phyloP scores from a whole-genome alignment of 106 monocot genomes.

The Acorus calamus region DNA sequence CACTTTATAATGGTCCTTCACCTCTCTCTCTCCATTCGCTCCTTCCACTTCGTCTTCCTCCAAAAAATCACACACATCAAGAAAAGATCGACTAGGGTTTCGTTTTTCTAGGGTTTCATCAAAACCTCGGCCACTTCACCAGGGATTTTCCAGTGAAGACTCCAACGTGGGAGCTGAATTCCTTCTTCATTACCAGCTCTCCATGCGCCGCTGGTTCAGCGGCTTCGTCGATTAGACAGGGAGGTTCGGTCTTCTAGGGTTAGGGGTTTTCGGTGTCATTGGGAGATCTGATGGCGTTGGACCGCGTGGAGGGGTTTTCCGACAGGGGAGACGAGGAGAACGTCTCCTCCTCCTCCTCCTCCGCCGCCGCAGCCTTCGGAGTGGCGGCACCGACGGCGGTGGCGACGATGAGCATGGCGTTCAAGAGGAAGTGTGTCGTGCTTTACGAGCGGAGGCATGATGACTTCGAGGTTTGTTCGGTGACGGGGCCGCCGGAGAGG shows the following conservation, averaged over 20 bases:
- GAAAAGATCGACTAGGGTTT: too few species aligned
- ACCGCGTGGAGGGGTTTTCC: slow-evolving; percentile 25
- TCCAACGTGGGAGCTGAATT: slow-evolving; percentile 5
- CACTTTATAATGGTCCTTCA: too few species aligned
- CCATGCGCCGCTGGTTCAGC: slow-evolving; percentile 21
- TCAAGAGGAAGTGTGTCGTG: slow-evolving; percentile 62
- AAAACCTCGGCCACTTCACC: not conserved
- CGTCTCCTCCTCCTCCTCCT: slow-evolving; percentile 1
- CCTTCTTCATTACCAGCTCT: too few species aligned
- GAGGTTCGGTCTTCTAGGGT: too few species aligned
- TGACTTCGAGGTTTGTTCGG: slow-evolving; percentile 47
- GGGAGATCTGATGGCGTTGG: slow-evolving; percentile 77
- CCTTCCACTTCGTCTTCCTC: too few species aligned
- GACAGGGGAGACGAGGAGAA: slow-evolving; percentile 25
- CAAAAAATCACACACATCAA: too few species aligned
- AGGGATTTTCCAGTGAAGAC: not conserved
- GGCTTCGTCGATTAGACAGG: slow-evolving; percentile 28
- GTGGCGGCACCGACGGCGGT: not conserved
- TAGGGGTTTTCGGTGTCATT: slow-evolving; percentile 50
- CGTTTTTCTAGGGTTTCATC: slow-evolving; percentile 9
- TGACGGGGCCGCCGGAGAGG: slow-evolving; percentile 36
- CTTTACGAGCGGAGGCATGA: slow-evolving; percentile 72
- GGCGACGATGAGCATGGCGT: slow-evolving; percentile 33
- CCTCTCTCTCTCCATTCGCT: too few species aligned
- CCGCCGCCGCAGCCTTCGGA: not conserved